Evolutionary conservation across 768 basidiomycete genomes (phyloP).

Genomic region (Termitomyces eurrhizus): DNA sequence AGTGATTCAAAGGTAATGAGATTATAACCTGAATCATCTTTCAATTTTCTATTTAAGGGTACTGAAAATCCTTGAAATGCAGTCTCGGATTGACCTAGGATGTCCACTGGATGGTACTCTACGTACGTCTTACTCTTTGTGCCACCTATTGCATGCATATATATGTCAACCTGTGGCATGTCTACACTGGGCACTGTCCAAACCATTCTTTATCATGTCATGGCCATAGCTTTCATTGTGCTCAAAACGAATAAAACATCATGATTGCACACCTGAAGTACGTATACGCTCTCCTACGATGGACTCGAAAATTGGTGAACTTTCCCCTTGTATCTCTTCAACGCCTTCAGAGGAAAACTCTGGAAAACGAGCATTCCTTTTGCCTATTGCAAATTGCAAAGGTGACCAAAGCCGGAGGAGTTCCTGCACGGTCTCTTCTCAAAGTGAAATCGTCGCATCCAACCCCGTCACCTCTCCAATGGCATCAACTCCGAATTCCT

Average conservation of each 20-base stretch:
- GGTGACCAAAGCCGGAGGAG: background rate
- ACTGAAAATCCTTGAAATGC: too few relatives aligned
- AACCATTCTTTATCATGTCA: background rate
- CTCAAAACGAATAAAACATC: background rate
- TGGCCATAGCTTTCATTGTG: background rate
- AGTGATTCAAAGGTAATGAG: too few relatives aligned
- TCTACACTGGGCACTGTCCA: background rate
- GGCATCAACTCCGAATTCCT: background rate
- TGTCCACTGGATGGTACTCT: background rate
- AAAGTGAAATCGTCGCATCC: background rate
- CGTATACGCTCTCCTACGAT: background rate
- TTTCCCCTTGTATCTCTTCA: background rate
- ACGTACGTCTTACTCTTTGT: background rate
- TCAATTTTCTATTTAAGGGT: background rate
- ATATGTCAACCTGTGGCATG: background rate
- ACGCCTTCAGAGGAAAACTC: background rate
- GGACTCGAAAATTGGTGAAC: background rate
- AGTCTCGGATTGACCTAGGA: too few relatives aligned
- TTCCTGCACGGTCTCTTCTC: background rate
- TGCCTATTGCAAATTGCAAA: background rate
- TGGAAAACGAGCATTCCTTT: background rate
- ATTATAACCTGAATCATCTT: background rate
- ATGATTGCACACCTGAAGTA: background rate
- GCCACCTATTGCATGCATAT: background rate
- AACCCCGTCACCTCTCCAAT: background rate